Conservation (phyloP, 345 rosid species). For the rapeseed (Brassica napus) region DNA sequence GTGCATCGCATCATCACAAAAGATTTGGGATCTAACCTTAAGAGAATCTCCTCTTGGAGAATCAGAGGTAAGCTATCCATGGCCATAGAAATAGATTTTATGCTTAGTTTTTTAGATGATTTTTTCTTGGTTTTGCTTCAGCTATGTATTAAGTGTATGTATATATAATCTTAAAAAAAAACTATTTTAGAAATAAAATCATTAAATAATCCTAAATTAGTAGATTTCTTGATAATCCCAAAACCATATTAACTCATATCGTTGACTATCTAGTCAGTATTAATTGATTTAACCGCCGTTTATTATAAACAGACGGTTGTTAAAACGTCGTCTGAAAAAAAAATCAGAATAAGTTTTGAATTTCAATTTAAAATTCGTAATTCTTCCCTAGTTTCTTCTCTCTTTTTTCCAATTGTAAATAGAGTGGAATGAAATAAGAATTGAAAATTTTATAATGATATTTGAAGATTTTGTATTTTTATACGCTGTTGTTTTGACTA, state of each 20-base stretch:
- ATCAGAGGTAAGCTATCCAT: neutral
- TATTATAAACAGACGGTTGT: neutral
- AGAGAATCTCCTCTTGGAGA: slow-evolving; percentile 12
- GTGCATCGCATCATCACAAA: neutral
- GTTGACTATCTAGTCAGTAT: neutral
- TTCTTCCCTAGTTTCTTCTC: neutral
- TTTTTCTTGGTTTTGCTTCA: neutral
- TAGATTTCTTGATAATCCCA: neutral
- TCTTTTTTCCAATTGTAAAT: neutral
- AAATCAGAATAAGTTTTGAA: neutral
- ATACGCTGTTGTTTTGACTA: neutral
- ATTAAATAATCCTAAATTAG: neutral
- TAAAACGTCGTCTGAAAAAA: neutral
- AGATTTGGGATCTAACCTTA: slow-evolving; percentile 10
- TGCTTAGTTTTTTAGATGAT: neutral
- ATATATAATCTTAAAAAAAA: neutral
- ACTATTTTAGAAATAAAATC: neutral
- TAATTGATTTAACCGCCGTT: neutral
- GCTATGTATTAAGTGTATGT: neutral
- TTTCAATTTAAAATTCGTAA: neutral
- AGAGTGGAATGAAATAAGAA: neutral
- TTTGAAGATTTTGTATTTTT: neutral
- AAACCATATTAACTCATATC: neutral
- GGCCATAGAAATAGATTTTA: neutral
- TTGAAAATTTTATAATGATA: neutral